Evolutionary conservation across 1,139 yeast genomes (phyloP).

Genomic region (Pichia sp.): DNA sequence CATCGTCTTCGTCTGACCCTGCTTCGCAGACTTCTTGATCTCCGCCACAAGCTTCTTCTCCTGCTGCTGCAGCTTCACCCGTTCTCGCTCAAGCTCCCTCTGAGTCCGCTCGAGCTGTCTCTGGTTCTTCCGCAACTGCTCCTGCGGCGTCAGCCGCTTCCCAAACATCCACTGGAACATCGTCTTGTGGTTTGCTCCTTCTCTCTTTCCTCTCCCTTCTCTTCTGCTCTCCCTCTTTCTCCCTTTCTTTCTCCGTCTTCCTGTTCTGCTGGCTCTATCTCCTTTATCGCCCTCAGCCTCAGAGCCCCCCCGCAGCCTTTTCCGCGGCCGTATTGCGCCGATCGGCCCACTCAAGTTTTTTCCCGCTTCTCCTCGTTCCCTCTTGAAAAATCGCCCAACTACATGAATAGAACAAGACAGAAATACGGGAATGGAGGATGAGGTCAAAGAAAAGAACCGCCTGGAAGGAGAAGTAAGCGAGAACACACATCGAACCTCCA

Average conservation of each 20-base stretch:
- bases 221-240: constrained; percentile 19
- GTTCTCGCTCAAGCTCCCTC: constrained; percentile 85
- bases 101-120: constrained; percentile 91
- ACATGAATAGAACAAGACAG: not conserved
- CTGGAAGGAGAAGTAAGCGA: not conserved
- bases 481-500: not conserved
- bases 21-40: constrained; percentile 86
- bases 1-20: constrained; percentile 83
- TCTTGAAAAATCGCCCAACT: not conserved
- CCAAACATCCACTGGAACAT: constrained; percentile 96
- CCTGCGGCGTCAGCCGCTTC: constrained; percentile 89
- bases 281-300: not conserved
- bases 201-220: not conserved
- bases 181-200: constrained; percentile 29
- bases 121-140: constrained; percentile 87
- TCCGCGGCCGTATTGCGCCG: not conserved
- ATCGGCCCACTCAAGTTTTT: not conserved
- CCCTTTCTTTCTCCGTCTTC: not conserved
- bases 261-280: not conserved
- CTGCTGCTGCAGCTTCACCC: constrained; percentile 78
- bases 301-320: too few species aligned
- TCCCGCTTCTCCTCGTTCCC: not conserved
- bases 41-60: constrained; percentile 84
- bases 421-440: not conserved
- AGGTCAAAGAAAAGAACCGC: not conserved